Conservation (phyloP, 2,329 filamentous ascomycete genomes). For the Neonectria neomacrospora region DNA sequence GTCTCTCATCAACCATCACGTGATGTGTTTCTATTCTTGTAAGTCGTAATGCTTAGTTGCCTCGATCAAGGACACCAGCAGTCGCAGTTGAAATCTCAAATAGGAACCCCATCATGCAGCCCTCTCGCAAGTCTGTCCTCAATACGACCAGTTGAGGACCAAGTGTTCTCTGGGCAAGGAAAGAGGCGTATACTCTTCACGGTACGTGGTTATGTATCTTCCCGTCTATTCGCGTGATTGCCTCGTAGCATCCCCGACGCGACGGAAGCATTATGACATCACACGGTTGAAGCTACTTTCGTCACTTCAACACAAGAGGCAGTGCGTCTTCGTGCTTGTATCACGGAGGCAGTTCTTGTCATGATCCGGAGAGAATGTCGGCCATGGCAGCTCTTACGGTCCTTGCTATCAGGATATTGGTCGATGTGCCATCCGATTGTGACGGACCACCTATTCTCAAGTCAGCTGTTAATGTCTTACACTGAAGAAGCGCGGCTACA, state of each 20-base stretch:
- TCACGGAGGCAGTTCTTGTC: conserved; percentile 3
- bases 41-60: neutral
- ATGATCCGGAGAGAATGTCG: conserved; percentile 36
- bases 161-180: neutral
- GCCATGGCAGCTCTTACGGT: conserved; percentile 48
- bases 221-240: neutral
- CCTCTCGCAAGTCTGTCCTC: neutral
- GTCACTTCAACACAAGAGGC: neutral
- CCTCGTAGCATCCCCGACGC: neutral
- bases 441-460: neutral
- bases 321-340: neutral
- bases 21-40: neutral
- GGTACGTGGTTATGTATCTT: neutral
- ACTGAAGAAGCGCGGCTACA: fast-evolving
- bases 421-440: conserved; percentile 30
- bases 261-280: neutral
- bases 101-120: neutral
- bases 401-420: conserved; percentile 47
- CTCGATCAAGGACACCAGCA: neutral
- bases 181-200: neutral
- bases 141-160: neutral
- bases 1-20: neutral
- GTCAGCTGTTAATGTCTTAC: neutral
- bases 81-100: neutral
- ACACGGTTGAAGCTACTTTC: neutral